These are phyloP conservation scores for Pseudogymnoascus sp. DNA, from an alignment of 2,329 filamentous ascomycete species.

Conservation along the genomic window DNA sequence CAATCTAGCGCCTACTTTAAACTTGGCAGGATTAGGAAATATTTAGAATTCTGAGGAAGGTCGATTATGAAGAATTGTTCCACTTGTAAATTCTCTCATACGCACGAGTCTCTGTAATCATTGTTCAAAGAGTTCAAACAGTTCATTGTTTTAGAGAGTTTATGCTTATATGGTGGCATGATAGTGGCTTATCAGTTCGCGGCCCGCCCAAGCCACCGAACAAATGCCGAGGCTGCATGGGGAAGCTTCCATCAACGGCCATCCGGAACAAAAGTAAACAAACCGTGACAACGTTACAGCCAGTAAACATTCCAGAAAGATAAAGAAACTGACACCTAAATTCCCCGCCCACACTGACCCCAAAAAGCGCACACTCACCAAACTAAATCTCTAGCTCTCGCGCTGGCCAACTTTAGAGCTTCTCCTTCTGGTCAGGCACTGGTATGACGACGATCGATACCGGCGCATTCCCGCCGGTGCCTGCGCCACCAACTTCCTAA, in stretches of 20 bases:
- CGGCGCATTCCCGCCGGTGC: not conserved
- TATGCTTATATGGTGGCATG: not conserved
- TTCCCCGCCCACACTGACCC: not conserved
- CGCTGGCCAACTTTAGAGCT: not conserved
- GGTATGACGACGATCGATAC: not conserved
- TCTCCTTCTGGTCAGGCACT: not conserved
- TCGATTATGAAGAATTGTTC: not conserved
- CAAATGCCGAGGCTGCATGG: too few relatives aligned
- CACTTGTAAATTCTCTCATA: not conserved
- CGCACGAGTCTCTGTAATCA: not conserved
- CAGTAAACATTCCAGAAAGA: too few relatives aligned
- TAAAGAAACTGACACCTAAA: not conserved
- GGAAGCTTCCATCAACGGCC: too few relatives aligned
- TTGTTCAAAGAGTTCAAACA: not conserved
- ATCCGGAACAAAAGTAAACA: too few relatives aligned
- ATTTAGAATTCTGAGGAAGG: not conserved
- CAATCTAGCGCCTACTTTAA: not conserved
- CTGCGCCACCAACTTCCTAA: conserved; percentile 1
- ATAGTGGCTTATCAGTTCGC: not conserved
- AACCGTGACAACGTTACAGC: too few relatives aligned
- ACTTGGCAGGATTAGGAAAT: not conserved
- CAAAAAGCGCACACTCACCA: too few relatives aligned
- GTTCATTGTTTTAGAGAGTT: not conserved
- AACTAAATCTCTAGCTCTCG: too few relatives aligned
- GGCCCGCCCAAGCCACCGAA: too few relatives aligned